These are phyloP conservation scores for Alopecurus myosuroides DNA, from an alignment of 176 grass and related monocot genomes.

Conservation along the genomic window DNA sequence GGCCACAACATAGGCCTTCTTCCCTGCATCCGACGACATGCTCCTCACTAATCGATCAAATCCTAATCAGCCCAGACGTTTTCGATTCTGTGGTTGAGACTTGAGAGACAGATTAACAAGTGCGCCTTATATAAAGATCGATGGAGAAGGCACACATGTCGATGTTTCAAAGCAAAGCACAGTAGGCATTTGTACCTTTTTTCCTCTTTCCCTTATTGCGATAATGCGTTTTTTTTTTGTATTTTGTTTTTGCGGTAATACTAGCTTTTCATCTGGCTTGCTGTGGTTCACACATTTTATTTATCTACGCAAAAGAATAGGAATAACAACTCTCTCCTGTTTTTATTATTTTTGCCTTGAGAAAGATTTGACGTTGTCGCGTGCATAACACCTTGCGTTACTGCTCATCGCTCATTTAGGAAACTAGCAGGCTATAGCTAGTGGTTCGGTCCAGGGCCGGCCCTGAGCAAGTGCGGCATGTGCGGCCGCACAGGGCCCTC, in stretches of 20 bases:
- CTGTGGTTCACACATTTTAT: background rate
- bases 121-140: slow-evolving; percentile 12
- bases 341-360: background rate
- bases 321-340: background rate
- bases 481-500: no score
- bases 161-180: background rate
- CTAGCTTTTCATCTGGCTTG: background rate
- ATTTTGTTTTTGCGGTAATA: background rate
- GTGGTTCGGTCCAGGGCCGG: background rate
- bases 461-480: no score
- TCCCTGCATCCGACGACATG: background rate
- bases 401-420: background rate
- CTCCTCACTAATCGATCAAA: no score
- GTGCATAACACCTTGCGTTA: background rate
- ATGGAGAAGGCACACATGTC: background rate
- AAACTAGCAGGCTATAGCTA: background rate
- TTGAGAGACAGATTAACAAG: background rate
- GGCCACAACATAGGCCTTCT: slow-evolving; percentile 7
- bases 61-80: no score
- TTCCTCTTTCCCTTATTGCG: background rate
- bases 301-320: background rate
- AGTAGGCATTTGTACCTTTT: background rate
- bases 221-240: background rate
- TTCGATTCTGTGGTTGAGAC: background rate
- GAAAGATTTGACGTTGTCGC: background rate